phyloP scores from a whole-genome alignment of 208 protist genomes.

The Acanthamoeba divionensis region DNA sequence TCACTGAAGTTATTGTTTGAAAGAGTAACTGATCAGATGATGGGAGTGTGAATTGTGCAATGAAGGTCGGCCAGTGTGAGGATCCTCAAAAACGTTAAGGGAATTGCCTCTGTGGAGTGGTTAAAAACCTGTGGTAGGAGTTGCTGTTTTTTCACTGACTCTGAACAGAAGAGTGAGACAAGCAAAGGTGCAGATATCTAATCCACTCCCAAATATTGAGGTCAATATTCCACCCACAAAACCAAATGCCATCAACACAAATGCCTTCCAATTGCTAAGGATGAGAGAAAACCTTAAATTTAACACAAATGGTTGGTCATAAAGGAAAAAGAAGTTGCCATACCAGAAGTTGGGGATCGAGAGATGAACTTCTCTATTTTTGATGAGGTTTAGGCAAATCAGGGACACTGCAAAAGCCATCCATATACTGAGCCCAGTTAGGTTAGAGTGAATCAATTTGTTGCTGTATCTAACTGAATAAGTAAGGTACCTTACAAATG shows the following conservation, averaged over 20 bases:
- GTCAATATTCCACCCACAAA: constrained; percentile 53
- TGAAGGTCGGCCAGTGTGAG: no score
- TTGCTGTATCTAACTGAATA: no score
- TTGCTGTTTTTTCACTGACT: constrained; percentile 54
- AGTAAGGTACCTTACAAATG: neutral
- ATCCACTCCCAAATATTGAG: constrained; percentile 33
- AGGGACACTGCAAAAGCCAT: neutral
- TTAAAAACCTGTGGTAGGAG: constrained; percentile 37
- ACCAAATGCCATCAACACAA: constrained; percentile 14
- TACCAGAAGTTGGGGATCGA: constrained; percentile 20
- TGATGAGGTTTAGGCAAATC: constrained; percentile 30
- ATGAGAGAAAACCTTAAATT: neutral
- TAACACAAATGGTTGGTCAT: no score
- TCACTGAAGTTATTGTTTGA: neutral
- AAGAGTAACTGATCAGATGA: neutral
- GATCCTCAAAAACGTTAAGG: no score
- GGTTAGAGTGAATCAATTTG: no score
- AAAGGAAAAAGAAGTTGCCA: neutral
- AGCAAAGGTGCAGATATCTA: constrained; percentile 52
- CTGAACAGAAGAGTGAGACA: constrained; percentile 56
- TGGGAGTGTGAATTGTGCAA: no score
- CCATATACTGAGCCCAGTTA: neutral
- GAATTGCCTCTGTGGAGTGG: no score
- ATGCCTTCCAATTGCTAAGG: neutral
- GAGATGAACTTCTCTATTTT: constrained; percentile 19